Base-by-base conservation (phyloP, 176 grass and related monocot genomes). In the Bolboschoenus planiculmis region DNA sequence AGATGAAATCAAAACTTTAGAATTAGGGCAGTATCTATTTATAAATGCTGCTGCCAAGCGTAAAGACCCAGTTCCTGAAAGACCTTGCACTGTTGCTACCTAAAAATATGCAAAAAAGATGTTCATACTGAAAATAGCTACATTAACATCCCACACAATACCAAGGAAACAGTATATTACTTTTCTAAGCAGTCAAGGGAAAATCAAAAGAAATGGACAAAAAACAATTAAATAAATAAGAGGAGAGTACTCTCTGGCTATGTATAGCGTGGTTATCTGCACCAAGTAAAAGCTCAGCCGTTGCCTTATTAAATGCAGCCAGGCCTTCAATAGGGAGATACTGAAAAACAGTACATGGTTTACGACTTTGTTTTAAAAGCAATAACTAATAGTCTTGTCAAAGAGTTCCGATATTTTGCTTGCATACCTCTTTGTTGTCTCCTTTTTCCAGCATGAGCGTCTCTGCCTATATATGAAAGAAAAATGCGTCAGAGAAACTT, bases 241-340 rank as follows among this genome's bases (percentile, higher is more conserved):
- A 83, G 7, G 61, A 34, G 47, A 62, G 85, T 93, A 95, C 96
- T 82, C 70, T 83, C 82, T 91, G 87, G 90, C 92, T 76, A 79
- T 90, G 83, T 44, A 99, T 91, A 57, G 79, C 87, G 78, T 82
- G 84, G 83, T 93, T 99, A 84, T 93, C 92, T 85, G 90, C 89
- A 83, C 90, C 96, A 80, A 95, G 77, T 56, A 98, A 34, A 85
- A 98, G 84, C 56, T 98, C 92, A 73, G 96, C 89, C 55, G 96
- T 99, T 31, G 84, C 91, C 80, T 95, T 99, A 82, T 99, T 95
- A 90, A 99, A 99, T 70, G 92, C 91, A 73, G 87, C 87, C 39
- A 99, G 82, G 26, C 96, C 92, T 95, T 99, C 96, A 78, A 99
- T 99, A 80, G 96, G 96, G 68, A 95, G 92, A 93, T 99, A 99